These are phyloP conservation scores for Acanthamoeba royreba DNA, from an alignment of 208 protist species.

Conservation along the genomic window DNA sequence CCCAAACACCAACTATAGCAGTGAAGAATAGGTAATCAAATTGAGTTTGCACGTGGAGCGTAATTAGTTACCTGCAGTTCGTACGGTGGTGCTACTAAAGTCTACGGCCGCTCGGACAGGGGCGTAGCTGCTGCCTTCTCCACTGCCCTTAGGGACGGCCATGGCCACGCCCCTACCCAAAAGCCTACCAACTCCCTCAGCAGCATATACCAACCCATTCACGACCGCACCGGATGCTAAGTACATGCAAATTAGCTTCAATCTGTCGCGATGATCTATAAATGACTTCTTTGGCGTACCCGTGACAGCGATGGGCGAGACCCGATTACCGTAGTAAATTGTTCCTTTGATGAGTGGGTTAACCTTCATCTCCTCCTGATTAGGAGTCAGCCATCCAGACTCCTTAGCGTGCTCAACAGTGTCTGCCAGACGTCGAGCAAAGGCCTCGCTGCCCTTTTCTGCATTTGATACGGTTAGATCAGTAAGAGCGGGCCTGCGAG, in stretches of 20 bases:
- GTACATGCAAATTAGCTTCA: neutral
- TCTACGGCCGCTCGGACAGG: neutral
- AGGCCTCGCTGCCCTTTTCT: slow-evolving; percentile 1
- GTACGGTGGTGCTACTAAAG: neutral
- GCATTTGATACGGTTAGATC: too few species aligned
- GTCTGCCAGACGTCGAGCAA: neutral
- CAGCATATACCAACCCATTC: neutral
- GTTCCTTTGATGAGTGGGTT: neutral
- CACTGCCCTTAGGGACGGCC: neutral
- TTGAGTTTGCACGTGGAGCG: too few species aligned
- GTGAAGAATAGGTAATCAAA: too few species aligned
- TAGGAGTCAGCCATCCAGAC: neutral
- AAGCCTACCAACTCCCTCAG: neutral
- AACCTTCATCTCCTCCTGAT: neutral
- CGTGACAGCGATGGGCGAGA: neutral
- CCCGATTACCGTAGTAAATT: neutral
- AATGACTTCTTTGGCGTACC: too few species aligned
- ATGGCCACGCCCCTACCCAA: neutral
- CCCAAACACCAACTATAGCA: neutral
- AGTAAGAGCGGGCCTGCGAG: too few species aligned
- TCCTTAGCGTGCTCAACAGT: neutral
- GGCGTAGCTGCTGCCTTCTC: neutral
- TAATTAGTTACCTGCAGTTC: neutral
- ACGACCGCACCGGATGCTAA: neutral
- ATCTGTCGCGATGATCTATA: too few species aligned